Conservation (phyloP, 2,329 filamentous ascomycete species). For the Elsinoe batatas region DNA sequence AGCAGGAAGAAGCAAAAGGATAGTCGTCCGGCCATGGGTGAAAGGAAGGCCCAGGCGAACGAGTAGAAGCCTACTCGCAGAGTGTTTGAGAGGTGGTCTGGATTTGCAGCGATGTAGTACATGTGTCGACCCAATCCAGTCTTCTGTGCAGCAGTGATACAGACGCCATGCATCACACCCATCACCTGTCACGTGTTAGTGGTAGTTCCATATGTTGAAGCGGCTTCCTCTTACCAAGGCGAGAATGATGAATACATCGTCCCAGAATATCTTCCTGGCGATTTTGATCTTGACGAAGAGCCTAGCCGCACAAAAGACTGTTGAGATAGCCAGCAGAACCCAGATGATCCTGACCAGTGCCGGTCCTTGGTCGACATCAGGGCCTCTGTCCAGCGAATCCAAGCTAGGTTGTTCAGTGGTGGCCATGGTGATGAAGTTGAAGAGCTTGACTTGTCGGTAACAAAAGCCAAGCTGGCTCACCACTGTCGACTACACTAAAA, state of each 20-base stretch:
- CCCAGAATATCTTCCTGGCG: slow-evolving; percentile 21
- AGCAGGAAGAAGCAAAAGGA: slow-evolving; percentile 24
- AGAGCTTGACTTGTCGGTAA: background rate
- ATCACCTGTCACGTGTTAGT: slow-evolving; percentile 13
- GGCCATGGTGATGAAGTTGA: background rate
- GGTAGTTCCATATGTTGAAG: background rate
- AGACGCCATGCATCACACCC: slow-evolving; percentile 20
- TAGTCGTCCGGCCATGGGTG: slow-evolving; percentile 22
- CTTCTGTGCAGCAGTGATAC: slow-evolving; percentile 17
- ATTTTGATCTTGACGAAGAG: slow-evolving; percentile 20
- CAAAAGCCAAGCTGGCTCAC: background rate
- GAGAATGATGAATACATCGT: slow-evolving; percentile 22
- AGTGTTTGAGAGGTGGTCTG: slow-evolving; percentile 16
- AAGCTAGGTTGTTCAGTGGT: background rate
- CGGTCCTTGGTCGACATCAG: background rate
- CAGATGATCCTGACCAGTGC: slow-evolving; percentile 15
- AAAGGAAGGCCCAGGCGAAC: slow-evolving; percentile 20
- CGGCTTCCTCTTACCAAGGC: slow-evolving; percentile 16
- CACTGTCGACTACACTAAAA: background rate
- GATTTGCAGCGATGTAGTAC: slow-evolving; percentile 13
- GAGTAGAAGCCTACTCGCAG: slow-evolving; percentile 20
- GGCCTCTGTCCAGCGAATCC: background rate
- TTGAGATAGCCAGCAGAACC: slow-evolving; percentile 21
- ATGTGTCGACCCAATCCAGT: slow-evolving; percentile 23
- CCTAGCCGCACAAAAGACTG: slow-evolving; percentile 19